Evolutionary conservation across 225 moss, liverwort and hornwort species (phyloP).

Genomic region (Neckera pumila): DNA sequence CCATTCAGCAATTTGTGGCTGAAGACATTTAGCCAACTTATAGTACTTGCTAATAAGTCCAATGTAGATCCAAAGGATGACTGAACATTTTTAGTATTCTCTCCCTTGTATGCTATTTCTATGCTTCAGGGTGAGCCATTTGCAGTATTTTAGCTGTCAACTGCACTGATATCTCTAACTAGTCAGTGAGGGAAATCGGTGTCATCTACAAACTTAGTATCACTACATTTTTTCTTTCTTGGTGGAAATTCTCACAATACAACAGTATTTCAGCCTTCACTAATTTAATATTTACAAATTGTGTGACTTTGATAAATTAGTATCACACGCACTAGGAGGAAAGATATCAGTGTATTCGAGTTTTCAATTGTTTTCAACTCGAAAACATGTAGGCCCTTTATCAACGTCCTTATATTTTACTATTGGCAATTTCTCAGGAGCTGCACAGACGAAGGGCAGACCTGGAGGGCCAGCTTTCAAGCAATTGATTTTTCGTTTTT

Average conservation of each 20-base stretch:
- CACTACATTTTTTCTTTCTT: neutral
- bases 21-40: neutral
- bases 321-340: neutral
- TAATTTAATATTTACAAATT: neutral
- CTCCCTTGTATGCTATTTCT: neutral
- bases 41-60: neutral
- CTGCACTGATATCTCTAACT: neutral
- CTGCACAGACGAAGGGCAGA: constrained; percentile 38
- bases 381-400: neutral
- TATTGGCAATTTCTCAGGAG: constrained; percentile 19
- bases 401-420: neutral
- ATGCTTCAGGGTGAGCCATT: neutral
- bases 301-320: neutral
- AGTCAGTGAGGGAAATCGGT: neutral
- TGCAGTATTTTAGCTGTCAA: neutral
- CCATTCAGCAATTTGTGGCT: neutral
- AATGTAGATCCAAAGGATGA: no score
- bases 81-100: neutral
- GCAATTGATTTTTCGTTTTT: neutral
- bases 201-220: neutral
- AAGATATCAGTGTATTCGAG: neutral
- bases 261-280: neutral
- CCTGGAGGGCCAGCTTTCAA: constrained; percentile 18
- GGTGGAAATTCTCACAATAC: neutral
- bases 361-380: neutral